Evolutionary conservation across 2,329 filamentous ascomycete species (phyloP).

Genomic region (Colletotrichum somersetense): DNA sequence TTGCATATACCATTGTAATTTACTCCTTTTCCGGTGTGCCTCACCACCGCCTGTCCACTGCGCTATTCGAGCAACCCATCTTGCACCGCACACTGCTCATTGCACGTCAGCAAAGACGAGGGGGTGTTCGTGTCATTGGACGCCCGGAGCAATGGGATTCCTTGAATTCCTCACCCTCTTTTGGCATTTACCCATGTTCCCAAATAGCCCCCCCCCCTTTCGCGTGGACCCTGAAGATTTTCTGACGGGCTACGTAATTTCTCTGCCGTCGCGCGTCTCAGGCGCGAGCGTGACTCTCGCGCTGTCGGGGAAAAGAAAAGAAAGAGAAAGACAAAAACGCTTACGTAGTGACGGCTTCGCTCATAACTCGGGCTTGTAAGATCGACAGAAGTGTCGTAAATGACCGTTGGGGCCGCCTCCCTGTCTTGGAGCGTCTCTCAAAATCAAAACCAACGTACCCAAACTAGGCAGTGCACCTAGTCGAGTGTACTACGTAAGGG

Average conservation of each 20-base stretch:
- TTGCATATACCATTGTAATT: neutral
- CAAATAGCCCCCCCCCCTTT: neutral
- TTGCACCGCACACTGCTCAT: conserved; percentile 1
- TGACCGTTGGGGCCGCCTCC: neutral
- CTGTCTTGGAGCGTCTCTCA: conserved; percentile 10
- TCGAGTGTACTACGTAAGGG: too few relatives aligned
- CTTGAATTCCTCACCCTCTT: neutral
- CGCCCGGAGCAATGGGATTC: conserved; percentile 26
- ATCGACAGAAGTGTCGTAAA: conserved; percentile 4
- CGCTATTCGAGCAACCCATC: neutral
- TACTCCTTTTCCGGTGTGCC: neutral
- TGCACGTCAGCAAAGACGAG: conserved; percentile 4
- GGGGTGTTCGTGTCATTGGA: conserved; percentile 12
- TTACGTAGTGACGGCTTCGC: conserved; percentile 1
- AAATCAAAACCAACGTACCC: conserved; percentile 6
- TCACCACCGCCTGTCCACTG: neutral
- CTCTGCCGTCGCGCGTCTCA: neutral
- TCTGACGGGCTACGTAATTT: neutral
- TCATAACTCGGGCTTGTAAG: conserved; percentile 12
- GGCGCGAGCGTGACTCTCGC: conserved; percentile 4
- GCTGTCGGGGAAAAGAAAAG: too few relatives aligned
- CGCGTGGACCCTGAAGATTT: conserved; percentile 24
- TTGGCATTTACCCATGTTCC: conserved; percentile 29
- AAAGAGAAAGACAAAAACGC: too few relatives aligned
- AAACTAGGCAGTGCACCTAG: too few relatives aligned